phyloP scores from a whole-genome alignment of 805 yeast species.

The Yarrowia yakushimensis region DNA sequence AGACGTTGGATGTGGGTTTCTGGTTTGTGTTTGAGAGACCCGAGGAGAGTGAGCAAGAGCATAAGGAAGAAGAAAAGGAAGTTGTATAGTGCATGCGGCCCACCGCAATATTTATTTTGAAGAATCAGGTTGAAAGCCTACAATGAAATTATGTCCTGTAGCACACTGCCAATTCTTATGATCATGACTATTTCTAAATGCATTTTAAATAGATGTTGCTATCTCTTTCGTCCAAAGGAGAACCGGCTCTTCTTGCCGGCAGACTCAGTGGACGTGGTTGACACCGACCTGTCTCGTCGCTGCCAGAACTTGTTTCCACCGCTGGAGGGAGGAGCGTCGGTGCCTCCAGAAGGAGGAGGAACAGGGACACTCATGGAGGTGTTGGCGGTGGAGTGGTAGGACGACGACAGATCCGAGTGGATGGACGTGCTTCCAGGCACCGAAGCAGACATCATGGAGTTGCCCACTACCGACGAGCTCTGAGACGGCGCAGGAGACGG shows the following conservation, averaged over 20 bases:
- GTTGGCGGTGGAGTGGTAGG: constrained; percentile 10
- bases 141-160: no score
- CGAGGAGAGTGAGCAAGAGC: not conserved
- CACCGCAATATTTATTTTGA: no score
- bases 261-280: constrained; percentile 21
- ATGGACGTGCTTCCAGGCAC: constrained; percentile 17
- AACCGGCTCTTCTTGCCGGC: constrained; percentile 21
- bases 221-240: constrained; percentile 21
- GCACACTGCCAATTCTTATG: no score
- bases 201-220: not conserved
- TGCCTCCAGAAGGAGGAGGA: not conserved
- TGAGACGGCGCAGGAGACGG: constrained; percentile 11
- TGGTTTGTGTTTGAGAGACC: not conserved
- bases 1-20: not conserved
- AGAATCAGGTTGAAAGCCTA: no score
- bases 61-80: not conserved
- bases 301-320: constrained; percentile 24
- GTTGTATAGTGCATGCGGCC: not conserved
- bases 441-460: constrained; percentile 12
- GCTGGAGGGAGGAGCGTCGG: constrained; percentile 11
- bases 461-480: constrained; percentile 5
- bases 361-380: constrained; percentile 17
- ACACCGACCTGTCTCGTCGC: constrained; percentile 18
- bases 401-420: constrained; percentile 19
- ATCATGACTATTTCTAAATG: constrained; percentile 12